Evolutionary conservation across 2,329 filamentous ascomycete species (phyloP), one percentile per base, ranked within the genome.

Genomic region (Byssothecium circinans): DNA sequence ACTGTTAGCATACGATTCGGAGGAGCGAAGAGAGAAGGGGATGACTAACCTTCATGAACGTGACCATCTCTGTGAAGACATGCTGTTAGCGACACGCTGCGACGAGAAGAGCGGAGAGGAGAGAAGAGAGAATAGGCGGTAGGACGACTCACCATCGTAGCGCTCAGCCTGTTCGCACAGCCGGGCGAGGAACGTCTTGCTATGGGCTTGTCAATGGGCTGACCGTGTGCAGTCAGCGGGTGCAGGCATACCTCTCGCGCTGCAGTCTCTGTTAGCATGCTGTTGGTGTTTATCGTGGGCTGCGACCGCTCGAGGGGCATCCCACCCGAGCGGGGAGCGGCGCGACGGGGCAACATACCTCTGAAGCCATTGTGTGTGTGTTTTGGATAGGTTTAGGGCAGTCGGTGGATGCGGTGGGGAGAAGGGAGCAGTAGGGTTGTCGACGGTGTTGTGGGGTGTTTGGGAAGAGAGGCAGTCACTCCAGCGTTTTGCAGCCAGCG

Each of bases 101-200:
- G 49, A 39, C 3, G 20, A 12, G 23, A 25, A 25, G 10, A 20
- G 19, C 19, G 22, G 18, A 20, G 20, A 20, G n/a, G 20, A 41
- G 41, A 39, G 52, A 47, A 47, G 49, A 41, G 41, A 39, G 52
- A 47, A 47, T 47, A 42, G 51, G 45, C 36, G 49, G 49, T 41
- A 43, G 48, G 38, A 38, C 48, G 62, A 74, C 82, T 76, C 75
- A 85, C 82, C 94, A 92, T 99, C 92, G 81, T 99, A 99, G 75
- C 92, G 92, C 85, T 97, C 94, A 75, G 94, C 94, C 86, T 99
- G 94, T 89, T 97, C 94, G 84, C 94, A 97, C 75, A 99, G 91
- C 81, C 94, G 87, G 78, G 94, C 94, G 77, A 97, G 90, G 85
- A 97, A 97, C 74, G 94, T 97, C 87, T 97, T 97, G 68, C 69